These are phyloP conservation scores for Thozetella sp. DNA, from an alignment of 495 filamentous ascomycete genomes.

Conservation along the genomic window DNA sequence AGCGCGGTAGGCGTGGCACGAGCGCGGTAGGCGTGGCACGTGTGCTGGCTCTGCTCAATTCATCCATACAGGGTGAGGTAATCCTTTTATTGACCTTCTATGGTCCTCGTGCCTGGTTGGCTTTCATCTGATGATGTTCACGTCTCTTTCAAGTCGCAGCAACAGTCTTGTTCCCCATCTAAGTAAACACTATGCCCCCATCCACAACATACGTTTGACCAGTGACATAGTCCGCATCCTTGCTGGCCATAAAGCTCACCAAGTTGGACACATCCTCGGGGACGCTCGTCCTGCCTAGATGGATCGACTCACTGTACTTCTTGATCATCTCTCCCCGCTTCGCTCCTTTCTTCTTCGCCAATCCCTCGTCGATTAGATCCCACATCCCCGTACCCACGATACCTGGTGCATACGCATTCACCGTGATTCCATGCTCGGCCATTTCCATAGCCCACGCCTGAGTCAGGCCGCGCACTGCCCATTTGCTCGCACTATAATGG, in stretches of 20 bases:
- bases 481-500: slow-evolving; percentile 61
- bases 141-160: no score
- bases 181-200: slow-evolving; percentile 57
- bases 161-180: slow-evolving; percentile 22
- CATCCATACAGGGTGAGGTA: no score
- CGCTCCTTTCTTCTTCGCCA: slow-evolving; percentile 43
- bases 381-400: slow-evolving; percentile 65
- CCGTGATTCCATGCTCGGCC: slow-evolving; percentile 59
- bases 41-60: no score
- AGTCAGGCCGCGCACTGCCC: slow-evolving; percentile 60
- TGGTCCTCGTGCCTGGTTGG: no score
- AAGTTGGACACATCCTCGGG: slow-evolving; percentile 61
- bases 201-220: slow-evolving; percentile 66
- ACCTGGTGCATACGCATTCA: slow-evolving; percentile 64
- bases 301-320: slow-evolving; percentile 45
- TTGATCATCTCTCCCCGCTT: slow-evolving; percentile 53
- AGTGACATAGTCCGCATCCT: slow-evolving; percentile 60
- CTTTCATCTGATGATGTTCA: no score
- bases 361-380: slow-evolving; percentile 56
- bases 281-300: slow-evolving; percentile 49
- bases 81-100: no score
- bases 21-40: no score
- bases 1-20: no score
- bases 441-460: slow-evolving; percentile 61
- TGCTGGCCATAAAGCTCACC: slow-evolving; percentile 57